Evolutionary conservation across 768 basidiomycete species (phyloP).

Genomic region (Phanerochaete sordida): DNA sequence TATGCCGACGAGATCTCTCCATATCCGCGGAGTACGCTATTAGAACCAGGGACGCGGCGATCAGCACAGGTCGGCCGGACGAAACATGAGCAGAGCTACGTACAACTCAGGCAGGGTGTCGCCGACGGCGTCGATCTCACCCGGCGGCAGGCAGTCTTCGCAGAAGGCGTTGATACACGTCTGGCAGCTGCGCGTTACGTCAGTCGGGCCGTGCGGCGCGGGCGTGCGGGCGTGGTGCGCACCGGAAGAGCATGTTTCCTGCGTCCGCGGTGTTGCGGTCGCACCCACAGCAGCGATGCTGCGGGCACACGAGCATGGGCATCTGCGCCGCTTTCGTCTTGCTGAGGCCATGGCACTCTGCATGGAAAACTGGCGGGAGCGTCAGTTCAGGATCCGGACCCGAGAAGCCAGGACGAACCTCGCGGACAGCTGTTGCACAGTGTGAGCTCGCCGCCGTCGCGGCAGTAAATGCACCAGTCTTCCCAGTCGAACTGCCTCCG

Average conservation of each 20-base stretch:
- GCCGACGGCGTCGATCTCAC: constrained; percentile 49
- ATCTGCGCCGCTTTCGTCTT: constrained; percentile 24
- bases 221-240: background rate
- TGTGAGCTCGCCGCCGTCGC: constrained; percentile 54
- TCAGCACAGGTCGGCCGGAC: background rate
- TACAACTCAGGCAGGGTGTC: constrained; percentile 58
- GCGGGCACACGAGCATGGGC: constrained; percentile 35
- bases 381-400: background rate
- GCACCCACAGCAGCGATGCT: constrained; percentile 49
- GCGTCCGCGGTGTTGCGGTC: constrained; percentile 39
- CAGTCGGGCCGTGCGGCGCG: background rate
- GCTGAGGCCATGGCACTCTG: constrained; percentile 41
- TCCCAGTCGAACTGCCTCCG: constrained; percentile 43
- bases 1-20: constrained; percentile 35
- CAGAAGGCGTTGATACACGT: constrained; percentile 59
- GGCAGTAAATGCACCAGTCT: constrained; percentile 57
- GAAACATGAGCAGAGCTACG: constrained; percentile 16
- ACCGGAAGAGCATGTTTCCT: constrained; percentile 62
- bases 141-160: constrained; percentile 55
- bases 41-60: background rate
- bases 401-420: constrained; percentile 31
- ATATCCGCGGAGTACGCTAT: constrained; percentile 39
- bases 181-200: constrained; percentile 39
- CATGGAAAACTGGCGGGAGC: constrained; percentile 48
- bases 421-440: constrained; percentile 50